Percentiles rank a stretch among this genome's conserved stretches.
Conservation (phyloP, 352 stramenopile genomes). For the Pythium periplocum region DNA sequence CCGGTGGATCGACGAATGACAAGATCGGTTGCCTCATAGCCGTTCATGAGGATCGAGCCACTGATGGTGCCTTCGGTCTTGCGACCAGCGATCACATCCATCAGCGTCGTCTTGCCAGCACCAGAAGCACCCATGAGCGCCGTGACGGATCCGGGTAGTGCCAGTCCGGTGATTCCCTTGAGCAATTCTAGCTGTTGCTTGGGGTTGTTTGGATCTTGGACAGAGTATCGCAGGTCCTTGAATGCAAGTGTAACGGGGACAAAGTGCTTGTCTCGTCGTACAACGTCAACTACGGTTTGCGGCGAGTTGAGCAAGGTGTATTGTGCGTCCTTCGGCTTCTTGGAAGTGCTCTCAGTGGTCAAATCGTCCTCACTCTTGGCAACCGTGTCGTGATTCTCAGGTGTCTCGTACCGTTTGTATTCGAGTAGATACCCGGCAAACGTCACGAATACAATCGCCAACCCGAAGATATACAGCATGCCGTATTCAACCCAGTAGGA, state of each 20-base stretch:
- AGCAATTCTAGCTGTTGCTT: conserved; percentile 31
- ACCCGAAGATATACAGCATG: conserved; percentile 20
- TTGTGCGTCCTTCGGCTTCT: not conserved
- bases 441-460: conserved; percentile 17
- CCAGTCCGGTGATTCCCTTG: conserved; percentile 22
- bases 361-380: not conserved
- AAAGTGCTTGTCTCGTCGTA: conserved; percentile 14
- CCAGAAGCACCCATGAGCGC: conserved; percentile 37
- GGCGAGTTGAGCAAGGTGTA: conserved; percentile 8
- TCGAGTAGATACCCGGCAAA: conserved; percentile 18
- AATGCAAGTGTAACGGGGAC: conserved; percentile 23
- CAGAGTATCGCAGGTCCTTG: conserved; percentile 24
- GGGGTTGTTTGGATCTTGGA: conserved; percentile 14
- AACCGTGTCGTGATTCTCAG: conserved; percentile 13
- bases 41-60: conserved; percentile 37
- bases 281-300: not conserved
- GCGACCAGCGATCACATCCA: conserved; percentile 48
- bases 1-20: conserved; percentile 18
- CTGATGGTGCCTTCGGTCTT: conserved; percentile 72
- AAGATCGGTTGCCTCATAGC: conserved; percentile 14
- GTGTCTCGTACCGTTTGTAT: conserved; percentile 18
- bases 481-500: conserved; percentile 19
- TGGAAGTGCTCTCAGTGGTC: too few relatives aligned
- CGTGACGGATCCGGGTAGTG: conserved; percentile 25
- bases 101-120: conserved; percentile 62